These are phyloP conservation scores for Neurospora sp. DNA, from an alignment of 495 filamentous ascomycete species.

Conservation along the genomic window DNA sequence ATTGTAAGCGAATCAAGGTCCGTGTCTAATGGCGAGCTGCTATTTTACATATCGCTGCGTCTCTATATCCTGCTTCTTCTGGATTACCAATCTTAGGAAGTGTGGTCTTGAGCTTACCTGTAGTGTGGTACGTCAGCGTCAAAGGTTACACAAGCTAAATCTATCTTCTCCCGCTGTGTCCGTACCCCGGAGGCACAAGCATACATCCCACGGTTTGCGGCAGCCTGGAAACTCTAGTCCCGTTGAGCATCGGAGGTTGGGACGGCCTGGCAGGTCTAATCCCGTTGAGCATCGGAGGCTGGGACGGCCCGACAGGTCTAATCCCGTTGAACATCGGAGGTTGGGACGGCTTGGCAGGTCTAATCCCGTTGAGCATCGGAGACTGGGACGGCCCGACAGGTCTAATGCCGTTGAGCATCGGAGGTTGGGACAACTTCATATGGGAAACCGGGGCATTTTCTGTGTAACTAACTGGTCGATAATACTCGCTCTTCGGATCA, in stretches of 20 bases:
- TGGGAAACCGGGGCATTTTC: not conserved
- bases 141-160: not conserved
- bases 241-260: not conserved
- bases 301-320: not conserved
- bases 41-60: not conserved
- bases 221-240: not conserved
- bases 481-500: not conserved
- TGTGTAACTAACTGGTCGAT: not conserved
- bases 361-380: not conserved
- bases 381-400: too few relatives aligned
- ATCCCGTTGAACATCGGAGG: not conserved
- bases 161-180: not conserved
- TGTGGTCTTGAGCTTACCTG: not conserved
- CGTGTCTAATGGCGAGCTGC: not conserved
- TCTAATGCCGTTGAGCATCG: not conserved
- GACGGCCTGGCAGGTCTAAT: not conserved
- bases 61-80: not conserved
- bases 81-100: not conserved
- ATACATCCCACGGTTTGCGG: not conserved
- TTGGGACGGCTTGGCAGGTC: not conserved
- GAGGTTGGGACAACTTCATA: not conserved
- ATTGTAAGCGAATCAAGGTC: not conserved
- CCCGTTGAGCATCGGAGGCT: not conserved
- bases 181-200: not conserved
- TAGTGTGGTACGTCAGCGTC: not conserved